phyloP scores from a whole-genome alignment of 2,329 filamentous ascomycete species.

The Talaromyces sp. region DNA sequence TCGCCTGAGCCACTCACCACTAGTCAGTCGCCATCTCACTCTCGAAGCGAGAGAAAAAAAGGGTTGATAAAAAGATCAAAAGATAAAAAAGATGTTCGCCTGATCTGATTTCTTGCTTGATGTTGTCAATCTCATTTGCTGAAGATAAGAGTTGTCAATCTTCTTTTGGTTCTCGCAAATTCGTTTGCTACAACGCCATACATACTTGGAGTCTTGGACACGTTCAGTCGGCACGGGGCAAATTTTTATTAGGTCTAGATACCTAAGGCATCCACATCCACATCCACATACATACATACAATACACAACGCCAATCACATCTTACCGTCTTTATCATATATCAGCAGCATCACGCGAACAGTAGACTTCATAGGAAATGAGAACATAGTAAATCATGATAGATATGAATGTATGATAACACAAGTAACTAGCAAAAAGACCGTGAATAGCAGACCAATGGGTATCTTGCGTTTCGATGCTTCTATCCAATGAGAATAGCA shows the following conservation, averaged over 20 bases:
- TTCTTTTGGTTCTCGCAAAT: background rate
- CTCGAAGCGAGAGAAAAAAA: background rate
- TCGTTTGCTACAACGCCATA: background rate
- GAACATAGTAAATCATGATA: constrained; percentile 13
- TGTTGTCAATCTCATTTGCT: background rate
- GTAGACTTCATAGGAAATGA: background rate
- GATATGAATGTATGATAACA: background rate
- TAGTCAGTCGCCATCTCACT: background rate
- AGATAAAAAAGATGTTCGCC: background rate
- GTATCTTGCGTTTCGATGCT: constrained; percentile 20
- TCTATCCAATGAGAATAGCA: constrained; percentile 19
- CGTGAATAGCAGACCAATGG: constrained; percentile 18
- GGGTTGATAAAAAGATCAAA: background rate
- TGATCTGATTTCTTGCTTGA: background rate
- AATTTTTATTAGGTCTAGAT: background rate
- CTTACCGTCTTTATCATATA: background rate
- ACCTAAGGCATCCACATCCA: background rate
- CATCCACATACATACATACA: too few relatives aligned
- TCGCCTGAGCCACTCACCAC: constrained; percentile 13
- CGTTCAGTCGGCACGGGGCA: background rate
- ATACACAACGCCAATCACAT: background rate
- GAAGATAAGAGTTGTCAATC: background rate
- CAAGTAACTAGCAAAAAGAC: constrained; percentile 4
- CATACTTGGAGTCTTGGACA: background rate
- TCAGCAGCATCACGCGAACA: background rate